phyloP scores from a whole-genome alignment of 148 eudicot species.

The Bassia scoparia region DNA sequence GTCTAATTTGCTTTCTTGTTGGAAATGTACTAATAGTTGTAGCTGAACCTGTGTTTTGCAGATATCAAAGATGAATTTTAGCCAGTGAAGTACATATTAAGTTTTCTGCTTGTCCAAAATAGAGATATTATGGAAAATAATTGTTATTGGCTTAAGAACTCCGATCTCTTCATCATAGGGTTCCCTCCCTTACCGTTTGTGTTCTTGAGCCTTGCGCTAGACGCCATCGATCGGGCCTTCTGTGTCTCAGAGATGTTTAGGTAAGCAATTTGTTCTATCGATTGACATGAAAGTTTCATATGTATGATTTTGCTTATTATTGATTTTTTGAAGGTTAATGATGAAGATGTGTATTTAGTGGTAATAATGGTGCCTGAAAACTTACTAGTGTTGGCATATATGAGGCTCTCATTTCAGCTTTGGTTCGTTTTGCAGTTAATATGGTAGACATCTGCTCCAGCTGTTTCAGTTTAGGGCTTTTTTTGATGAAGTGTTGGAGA shows the following conservation, averaged over 20 bases:
- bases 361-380: too few species aligned
- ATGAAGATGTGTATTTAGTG: not conserved
- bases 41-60: constrained; percentile 22
- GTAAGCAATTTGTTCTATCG: constrained; percentile 27
- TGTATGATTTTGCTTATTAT: too few species aligned
- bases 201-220: constrained; percentile 50
- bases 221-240: constrained; percentile 66
- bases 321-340: not conserved
- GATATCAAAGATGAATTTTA: constrained; percentile 97
- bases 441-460: constrained; percentile 27
- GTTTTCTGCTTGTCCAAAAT: constrained; percentile 35
- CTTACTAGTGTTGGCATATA: too few species aligned
- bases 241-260: constrained; percentile 45
- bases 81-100: constrained; percentile 53
- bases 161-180: constrained; percentile 22
- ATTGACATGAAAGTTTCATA: not conserved
- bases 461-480: constrained; percentile 32
- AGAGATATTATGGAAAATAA: constrained; percentile 27
- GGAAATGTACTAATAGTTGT: not conserved
- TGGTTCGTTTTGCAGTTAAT: constrained; percentile 26
- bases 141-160: constrained; percentile 26
- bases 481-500: too few species aligned
- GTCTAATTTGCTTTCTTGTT: not conserved
- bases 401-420: not conserved
- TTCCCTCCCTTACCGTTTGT: constrained; percentile 47